phyloP scores from a whole-genome alignment of 148 eudicot genomes.

The Salicornia ramosissima region DNA sequence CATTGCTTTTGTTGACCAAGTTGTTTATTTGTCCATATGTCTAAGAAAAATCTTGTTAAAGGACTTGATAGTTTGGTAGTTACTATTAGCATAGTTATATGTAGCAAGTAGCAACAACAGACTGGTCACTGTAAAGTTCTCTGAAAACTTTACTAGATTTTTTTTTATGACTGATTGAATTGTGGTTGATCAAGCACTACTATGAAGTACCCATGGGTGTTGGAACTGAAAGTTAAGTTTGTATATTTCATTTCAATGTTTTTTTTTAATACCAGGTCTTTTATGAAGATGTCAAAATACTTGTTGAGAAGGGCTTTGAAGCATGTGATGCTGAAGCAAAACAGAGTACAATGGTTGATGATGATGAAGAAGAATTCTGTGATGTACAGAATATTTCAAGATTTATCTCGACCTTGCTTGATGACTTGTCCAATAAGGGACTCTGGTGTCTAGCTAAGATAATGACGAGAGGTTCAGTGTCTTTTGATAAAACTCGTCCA shows the following conservation, averaged over 20 bases:
- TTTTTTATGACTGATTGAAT: neutral
- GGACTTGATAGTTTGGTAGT: no score
- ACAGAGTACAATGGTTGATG: constrained; percentile 15
- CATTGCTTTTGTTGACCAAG: no score
- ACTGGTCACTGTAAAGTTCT: neutral
- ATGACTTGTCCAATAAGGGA: constrained; percentile 60
- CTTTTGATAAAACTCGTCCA: constrained; percentile 51
- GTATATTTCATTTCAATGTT: neutral
- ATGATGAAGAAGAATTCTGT: constrained; percentile 21
- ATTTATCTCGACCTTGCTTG: constrained; percentile 37
- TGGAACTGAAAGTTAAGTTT: neutral
- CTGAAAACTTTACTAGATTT: neutral
- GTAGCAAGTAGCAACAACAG: no score
- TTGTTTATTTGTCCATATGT: no score
- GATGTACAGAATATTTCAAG: constrained; percentile 22
- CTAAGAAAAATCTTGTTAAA: no score
- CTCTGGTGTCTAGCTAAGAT: constrained; percentile 45
- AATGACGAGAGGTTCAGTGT: constrained; percentile 38
- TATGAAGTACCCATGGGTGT: neutral
- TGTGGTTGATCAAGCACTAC: neutral
- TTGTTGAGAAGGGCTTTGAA: constrained; percentile 48
- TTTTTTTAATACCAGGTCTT: constrained; percentile 37
- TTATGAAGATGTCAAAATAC: constrained; percentile 46
- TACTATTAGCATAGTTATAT: no score
- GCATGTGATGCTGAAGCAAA: constrained; percentile 22